A percentile compares a stretch with the other conserved stretches of the same genome.
Evolutionary conservation across 148 eudicot genomes (phyloP).

Genomic region (Rhododendron kiyosumense): DNA sequence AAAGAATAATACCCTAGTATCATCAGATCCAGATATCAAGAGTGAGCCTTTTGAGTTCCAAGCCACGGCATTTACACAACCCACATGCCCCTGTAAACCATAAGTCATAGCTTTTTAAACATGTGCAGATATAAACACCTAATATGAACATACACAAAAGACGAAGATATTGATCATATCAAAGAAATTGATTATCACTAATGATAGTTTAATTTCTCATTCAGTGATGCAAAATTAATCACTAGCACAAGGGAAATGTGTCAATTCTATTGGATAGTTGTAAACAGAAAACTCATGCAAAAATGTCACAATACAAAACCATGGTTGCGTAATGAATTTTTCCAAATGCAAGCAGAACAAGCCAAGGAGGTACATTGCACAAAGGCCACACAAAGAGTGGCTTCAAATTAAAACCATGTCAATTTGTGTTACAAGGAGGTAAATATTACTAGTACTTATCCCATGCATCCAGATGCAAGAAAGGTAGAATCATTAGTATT

Average conservation of each 20-base stretch:
- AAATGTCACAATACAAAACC: not conserved
- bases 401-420: not conserved
- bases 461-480: not conserved
- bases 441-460: not conserved
- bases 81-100: conserved; percentile 67
- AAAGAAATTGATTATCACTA: not conserved
- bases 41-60: conserved; percentile 95
- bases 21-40: conserved; percentile 95
- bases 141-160: not conserved
- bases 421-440: not conserved
- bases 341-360: not conserved
- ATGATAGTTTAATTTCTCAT: not conserved
- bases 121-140: not conserved
- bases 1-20: conserved; percentile 56
- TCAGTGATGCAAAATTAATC: not conserved
- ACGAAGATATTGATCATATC: not conserved
- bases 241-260: not conserved
- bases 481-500: not conserved
- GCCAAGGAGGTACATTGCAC: not conserved
- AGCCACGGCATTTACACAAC: conserved; percentile 89
- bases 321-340: not conserved
- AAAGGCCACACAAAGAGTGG: not conserved
- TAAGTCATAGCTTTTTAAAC: not conserved
- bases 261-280: not conserved
- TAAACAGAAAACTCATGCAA: not conserved